Base-by-base conservation (phyloP, 2,329 filamentous ascomycete genomes). In the Akanthomyces muscarius region DNA sequence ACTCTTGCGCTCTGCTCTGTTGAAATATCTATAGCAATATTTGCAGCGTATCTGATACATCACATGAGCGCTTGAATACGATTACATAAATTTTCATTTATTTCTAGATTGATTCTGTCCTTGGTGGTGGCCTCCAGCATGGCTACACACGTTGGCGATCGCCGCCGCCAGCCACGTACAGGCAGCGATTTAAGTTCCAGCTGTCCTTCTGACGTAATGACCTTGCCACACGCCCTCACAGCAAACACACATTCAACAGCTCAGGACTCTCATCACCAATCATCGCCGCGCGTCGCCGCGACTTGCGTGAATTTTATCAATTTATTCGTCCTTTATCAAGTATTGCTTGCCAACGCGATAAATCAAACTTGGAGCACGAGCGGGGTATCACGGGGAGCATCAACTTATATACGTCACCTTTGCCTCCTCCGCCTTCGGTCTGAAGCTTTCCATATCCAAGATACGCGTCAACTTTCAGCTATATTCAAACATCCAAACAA, bases 401-500 rank as follows among this genome's bases (percentile, higher is more conserved):
- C 44, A 45, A 5, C 33, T 38, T 13, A 38, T 13, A 38, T 38
- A 38, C 33, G 33, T 10, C 6, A 38, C 2, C 33, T 38, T 38
- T 38, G 10, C 33, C 28, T 30, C 28, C 28, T 30, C 28, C 28
- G 28, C 33, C 33, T 13, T 38, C 10, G 33, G 10, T 38, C 13
- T 38, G 33, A 38, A 38, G 33, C 33, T 18, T 44, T 30, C 28
- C 28, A 30, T 18, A 44, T 44, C 16, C 47, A 13, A 18, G 16
- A 50, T 30, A 28, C 47, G 45, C 30, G 13, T 16, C 38, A 10
- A 11, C 14, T 16, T 2, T 44, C 33, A 38, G 33, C 16, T 45
- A 33, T 25, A 18, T 21, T 21, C n/a, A 30, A 52, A 41, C 10
- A 30, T 30, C 10, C 4, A 13, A 69, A 76, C 53, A n/a, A 88